A percentile compares a stretch with the other conserved stretches of the same genome.
Evolutionary conservation across 192 early-diverging fungal genomes (phyloP).

Genomic region (Gigaspora rosea): DNA sequence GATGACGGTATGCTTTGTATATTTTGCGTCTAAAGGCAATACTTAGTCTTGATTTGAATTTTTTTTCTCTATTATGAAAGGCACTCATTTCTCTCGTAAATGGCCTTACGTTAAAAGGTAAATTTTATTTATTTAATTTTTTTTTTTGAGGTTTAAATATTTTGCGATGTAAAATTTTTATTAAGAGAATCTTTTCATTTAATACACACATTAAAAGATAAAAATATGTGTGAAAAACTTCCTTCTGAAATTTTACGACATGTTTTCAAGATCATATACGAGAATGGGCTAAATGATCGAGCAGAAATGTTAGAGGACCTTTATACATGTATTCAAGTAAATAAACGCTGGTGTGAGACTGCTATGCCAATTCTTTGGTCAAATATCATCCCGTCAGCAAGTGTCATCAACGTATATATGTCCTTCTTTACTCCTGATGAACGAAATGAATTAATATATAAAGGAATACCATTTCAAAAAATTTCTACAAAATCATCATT

Average conservation of each 20-base stretch:
- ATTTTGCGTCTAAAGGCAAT: too few relatives aligned
- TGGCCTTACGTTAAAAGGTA: too few relatives aligned
- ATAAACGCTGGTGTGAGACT: neutral
- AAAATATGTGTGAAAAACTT: neutral
- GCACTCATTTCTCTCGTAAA: too few relatives aligned
- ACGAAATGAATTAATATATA: neutral
- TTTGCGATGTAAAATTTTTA: too few relatives aligned
- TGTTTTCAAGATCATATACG: constrained; percentile 1
- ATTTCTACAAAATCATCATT: neutral
- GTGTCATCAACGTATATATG: neutral
- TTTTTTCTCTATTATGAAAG: too few relatives aligned
- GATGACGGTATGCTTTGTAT: too few relatives aligned
- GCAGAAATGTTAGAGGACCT: constrained; percentile 8
- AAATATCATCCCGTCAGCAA: neutral
- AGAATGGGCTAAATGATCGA: neutral
- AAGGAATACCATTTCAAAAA: neutral
- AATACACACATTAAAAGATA: too few relatives aligned
- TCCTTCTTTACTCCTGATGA: neutral
- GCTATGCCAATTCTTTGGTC: constrained; percentile 4
- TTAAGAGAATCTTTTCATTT: too few relatives aligned
- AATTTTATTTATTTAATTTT: too few relatives aligned
- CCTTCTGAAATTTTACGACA: constrained; percentile 18
- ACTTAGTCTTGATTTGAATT: too few relatives aligned
- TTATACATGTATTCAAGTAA: neutral
- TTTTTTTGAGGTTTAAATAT: too few relatives aligned